These are phyloP conservation scores for Chaetomiaceae sp. DNA, from an alignment of 2,329 filamentous ascomycete species.

Conservation along the genomic window DNA sequence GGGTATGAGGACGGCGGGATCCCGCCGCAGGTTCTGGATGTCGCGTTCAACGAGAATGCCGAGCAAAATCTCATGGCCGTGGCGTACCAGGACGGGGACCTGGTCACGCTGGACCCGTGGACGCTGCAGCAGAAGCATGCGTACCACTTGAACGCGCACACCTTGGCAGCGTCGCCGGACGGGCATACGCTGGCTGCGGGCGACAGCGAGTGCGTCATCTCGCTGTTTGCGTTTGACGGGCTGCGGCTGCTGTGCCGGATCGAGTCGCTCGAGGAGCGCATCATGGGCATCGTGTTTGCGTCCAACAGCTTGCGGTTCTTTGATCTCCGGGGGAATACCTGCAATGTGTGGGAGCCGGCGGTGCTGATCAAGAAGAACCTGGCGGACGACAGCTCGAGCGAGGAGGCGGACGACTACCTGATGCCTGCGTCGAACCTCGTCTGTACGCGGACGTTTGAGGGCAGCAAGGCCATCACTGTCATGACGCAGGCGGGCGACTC, in stretches of 20 bases:
- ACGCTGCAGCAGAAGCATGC: slow-evolving; percentile 17
- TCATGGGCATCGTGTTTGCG: slow-evolving; percentile 24
- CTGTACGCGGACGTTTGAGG: slow-evolving; percentile 18
- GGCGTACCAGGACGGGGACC: slow-evolving; percentile 23
- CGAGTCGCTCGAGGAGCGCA: slow-evolving; percentile 17
- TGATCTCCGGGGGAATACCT: slow-evolving; percentile 20
- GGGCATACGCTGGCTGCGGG: slow-evolving; percentile 27
- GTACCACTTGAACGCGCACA: slow-evolving; percentile 17
- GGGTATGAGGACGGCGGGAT: slow-evolving; percentile 16
- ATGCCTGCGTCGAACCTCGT: slow-evolving; percentile 15
- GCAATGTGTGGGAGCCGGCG: slow-evolving; percentile 25
- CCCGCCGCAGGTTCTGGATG: slow-evolving; percentile 16
- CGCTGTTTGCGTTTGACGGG: slow-evolving; percentile 27
- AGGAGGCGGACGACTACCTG: slow-evolving; percentile 18
- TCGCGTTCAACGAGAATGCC: slow-evolving; percentile 21
- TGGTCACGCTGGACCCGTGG: slow-evolving; percentile 23
- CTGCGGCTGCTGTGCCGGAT: slow-evolving; percentile 22
- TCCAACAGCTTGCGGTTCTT: slow-evolving; percentile 22
- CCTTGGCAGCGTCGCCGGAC: slow-evolving; percentile 25
- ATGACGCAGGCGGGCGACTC: slow-evolving; percentile 17
- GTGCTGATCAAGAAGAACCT: slow-evolving; percentile 20
- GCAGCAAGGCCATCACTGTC: slow-evolving; percentile 16
- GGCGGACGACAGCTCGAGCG: slow-evolving; percentile 21
- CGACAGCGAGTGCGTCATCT: slow-evolving; percentile 25
- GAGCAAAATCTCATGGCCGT: slow-evolving; percentile 23